Percentiles rank a stretch among this genome's conserved stretches.
Evolutionary conservation across 352 stramenopile species (phyloP).

Genomic region (Pythium periplocum): DNA sequence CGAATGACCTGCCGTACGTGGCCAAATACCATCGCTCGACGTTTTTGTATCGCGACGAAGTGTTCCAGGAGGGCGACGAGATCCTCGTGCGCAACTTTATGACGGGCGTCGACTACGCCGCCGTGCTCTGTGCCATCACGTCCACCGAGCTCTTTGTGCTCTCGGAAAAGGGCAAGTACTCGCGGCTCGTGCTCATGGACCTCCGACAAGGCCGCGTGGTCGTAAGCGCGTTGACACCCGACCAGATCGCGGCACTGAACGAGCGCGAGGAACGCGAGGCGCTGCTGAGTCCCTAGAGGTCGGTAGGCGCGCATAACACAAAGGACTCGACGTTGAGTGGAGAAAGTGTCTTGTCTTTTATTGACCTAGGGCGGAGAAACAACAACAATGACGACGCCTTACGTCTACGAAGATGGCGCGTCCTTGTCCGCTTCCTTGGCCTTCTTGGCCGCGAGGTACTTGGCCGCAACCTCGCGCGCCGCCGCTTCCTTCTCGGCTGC

Average conservation of each 20-base stretch:
- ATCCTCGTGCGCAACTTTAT: slow-evolving; percentile 64
- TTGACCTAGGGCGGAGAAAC: too few relatives aligned
- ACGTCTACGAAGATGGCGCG: not conserved
- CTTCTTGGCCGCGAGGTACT: slow-evolving; percentile 55
- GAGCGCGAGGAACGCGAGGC: slow-evolving; percentile 18
- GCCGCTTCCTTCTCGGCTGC: slow-evolving; percentile 20
- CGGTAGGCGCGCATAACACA: too few relatives aligned
- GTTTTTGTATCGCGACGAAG: slow-evolving; percentile 66
- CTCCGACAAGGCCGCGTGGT: slow-evolving; percentile 57
- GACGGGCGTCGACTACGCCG: slow-evolving; percentile 50
- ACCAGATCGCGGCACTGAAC: slow-evolving; percentile 40
- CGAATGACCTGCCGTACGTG: slow-evolving; percentile 29
- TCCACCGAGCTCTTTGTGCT: slow-evolving; percentile 72
- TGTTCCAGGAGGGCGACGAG: slow-evolving; percentile 79
- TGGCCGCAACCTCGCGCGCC: slow-evolving; percentile 32
- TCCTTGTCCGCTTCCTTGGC: slow-evolving; percentile 26
- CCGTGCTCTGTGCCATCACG: slow-evolving; percentile 65
- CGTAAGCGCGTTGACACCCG: slow-evolving; percentile 48
- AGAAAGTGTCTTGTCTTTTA: slow-evolving; percentile 6
- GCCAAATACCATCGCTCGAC: slow-evolving; percentile 71
- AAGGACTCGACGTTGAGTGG: too few relatives aligned
- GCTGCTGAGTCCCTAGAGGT: too few relatives aligned
- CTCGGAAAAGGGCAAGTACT: slow-evolving; percentile 77
- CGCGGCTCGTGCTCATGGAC: slow-evolving; percentile 69
- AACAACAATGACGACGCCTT: too few relatives aligned